A percentile compares a stretch with the other conserved stretches of the same genome.
These are phyloP conservation scores for Ceraceosorus bombacis DNA, from an alignment of 1,284 basidiomycete genomes.

Conservation along the genomic window DNA sequence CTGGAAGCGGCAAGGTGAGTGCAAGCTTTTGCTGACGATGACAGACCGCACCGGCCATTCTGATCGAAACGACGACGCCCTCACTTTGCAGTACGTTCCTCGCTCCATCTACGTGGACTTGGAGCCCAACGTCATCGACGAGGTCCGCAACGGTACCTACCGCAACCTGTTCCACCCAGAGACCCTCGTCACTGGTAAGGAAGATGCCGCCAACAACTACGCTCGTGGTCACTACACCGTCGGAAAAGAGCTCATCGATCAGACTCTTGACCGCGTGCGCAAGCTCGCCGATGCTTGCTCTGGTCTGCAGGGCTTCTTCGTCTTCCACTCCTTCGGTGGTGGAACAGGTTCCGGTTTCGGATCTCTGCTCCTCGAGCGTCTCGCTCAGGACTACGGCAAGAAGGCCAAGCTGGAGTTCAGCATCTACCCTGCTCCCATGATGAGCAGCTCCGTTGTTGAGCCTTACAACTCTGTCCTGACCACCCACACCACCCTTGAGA, in stretches of 20 bases:
- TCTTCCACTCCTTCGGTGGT: slow-evolving; percentile 99
- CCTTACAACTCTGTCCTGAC: slow-evolving; percentile 99
- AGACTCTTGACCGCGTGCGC: slow-evolving; percentile 91
- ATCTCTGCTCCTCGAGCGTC: slow-evolving; percentile 87
- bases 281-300: slow-evolving; percentile 95
- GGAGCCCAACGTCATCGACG: slow-evolving; percentile 91
- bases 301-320: slow-evolving; percentile 98
- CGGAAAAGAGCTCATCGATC: slow-evolving; percentile 73
- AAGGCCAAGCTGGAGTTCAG: slow-evolving; percentile 99
- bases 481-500: slow-evolving; percentile 97
- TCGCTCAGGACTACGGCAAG: slow-evolving; percentile 97
- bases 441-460: slow-evolving; percentile 95
- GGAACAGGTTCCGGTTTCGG: slow-evolving; percentile 99
- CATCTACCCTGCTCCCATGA: slow-evolving; percentile 68
- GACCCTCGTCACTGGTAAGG: slow-evolving; percentile 97
- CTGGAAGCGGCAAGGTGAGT: slow-evolving; percentile 50
- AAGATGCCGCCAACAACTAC: slow-evolving; percentile 97
- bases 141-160: slow-evolving; percentile 90
- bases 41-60: no score
- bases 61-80: no score
- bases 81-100: slow-evolving; percentile 64
- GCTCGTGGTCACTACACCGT: slow-evolving; percentile 78
- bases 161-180: slow-evolving; percentile 96
- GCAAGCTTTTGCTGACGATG: not conserved
- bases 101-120: slow-evolving; percentile 92